A percentile compares a stretch with the other conserved stretches of the same genome.
phyloP scores from a whole-genome alignment of 495 filamentous ascomycete species.

The Podospora fimiseda region DNA sequence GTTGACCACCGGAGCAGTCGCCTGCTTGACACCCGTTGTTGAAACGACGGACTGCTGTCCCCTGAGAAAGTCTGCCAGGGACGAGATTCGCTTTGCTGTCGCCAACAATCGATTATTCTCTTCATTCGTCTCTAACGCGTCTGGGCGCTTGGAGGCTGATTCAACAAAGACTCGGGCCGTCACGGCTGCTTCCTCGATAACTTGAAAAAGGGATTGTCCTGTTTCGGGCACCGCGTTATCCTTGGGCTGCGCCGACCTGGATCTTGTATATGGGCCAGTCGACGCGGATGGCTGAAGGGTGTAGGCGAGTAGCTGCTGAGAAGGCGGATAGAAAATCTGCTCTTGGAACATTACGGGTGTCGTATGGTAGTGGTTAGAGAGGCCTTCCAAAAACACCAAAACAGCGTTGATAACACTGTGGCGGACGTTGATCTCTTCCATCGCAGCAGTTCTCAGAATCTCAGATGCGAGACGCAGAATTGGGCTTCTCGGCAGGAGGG shows the following conservation, averaged over 20 bases:
- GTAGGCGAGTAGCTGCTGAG: conserved; percentile 12
- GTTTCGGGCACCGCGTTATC: neutral
- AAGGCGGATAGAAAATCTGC: conserved; percentile 16
- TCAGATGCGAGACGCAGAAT: conserved; percentile 23
- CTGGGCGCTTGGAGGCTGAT: neutral
- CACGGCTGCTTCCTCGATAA: conserved; percentile 7
- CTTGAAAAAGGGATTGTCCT: neutral
- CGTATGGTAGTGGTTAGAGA: conserved; percentile 17
- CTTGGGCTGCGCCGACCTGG: neutral
- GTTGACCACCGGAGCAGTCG: too few relatives aligned
- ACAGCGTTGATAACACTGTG: conserved; percentile 15
- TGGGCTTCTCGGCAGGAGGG: conserved; percentile 29
- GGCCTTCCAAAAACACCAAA: conserved; percentile 24
- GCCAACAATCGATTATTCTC: neutral
- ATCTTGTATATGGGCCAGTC: neutral
- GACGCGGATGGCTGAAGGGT: neutral
- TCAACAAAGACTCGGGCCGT: conserved; percentile 10
- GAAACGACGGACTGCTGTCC: too few relatives aligned
- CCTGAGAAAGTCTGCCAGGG: neutral
- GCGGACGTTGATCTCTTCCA: conserved; percentile 23
- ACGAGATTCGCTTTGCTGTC: neutral
- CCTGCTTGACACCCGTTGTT: too few relatives aligned
- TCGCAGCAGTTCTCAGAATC: conserved; percentile 23
- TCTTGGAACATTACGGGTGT: conserved; percentile 9
- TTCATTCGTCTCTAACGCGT: neutral